Percentiles rank a stretch among this genome's conserved stretches.
These are phyloP conservation scores for Musa schizocarpa DNA, from an alignment of 176 grass and related monocot genomes.

Conservation along the genomic window DNA sequence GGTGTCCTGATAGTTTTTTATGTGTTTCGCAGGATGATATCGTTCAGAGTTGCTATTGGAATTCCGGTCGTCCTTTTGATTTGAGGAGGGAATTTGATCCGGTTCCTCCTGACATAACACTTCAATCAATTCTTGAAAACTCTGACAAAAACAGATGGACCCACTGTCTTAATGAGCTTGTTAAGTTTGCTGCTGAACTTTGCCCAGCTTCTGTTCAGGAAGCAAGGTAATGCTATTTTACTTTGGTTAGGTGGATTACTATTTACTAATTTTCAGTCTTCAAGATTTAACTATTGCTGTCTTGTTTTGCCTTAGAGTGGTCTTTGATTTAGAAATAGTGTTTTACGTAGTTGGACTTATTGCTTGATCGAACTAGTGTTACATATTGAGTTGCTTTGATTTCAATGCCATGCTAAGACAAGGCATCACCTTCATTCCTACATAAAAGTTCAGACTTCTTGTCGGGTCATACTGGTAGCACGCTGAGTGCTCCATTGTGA, in stretches of 20 bases:
- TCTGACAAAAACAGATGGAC: slow-evolving; percentile 91
- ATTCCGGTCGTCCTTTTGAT: slow-evolving; percentile 87
- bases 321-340: not conserved
- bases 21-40: slow-evolving; percentile 84
- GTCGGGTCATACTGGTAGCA: too few species aligned
- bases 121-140: slow-evolving; percentile 95
- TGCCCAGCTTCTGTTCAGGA: slow-evolving; percentile 78
- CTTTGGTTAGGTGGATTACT: not conserved
- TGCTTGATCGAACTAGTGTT: too few species aligned
- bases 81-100: slow-evolving; percentile 85
- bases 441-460: too few species aligned
- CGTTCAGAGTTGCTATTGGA: slow-evolving; percentile 96
- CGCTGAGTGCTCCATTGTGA: too few species aligned
- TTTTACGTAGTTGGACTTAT: too few species aligned
- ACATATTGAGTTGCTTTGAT: too few species aligned
- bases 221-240: slow-evolving; percentile 61
- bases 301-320: not conserved
- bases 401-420: too few species aligned
- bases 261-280: not conserved
- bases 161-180: slow-evolving; percentile 85
- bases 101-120: slow-evolving; percentile 72
- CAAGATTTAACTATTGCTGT: not conserved
- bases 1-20: not conserved
- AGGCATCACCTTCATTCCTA: too few species aligned
- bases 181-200: slow-evolving; percentile 91